These are phyloP conservation scores for Verruconis gallopava DNA, from an alignment of 2,329 filamentous ascomycete genomes.

Conservation along the genomic window DNA sequence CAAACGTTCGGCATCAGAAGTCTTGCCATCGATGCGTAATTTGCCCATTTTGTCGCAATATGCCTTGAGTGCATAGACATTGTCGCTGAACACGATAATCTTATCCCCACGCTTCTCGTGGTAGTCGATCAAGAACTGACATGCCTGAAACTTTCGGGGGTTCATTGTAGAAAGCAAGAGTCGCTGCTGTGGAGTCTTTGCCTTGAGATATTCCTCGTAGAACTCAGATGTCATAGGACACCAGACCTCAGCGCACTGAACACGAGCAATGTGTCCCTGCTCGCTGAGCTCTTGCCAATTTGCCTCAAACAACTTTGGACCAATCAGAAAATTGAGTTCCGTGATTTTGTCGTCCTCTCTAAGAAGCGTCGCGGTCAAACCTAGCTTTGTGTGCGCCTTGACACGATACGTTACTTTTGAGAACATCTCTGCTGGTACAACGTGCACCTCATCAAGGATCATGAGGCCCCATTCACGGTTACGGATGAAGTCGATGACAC, in stretches of 20 bases:
- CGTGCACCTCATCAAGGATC: slow-evolving; percentile 94
- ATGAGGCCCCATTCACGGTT: slow-evolving; percentile 92
- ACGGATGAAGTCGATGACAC: slow-evolving; percentile 93
- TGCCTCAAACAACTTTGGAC: slow-evolving; percentile 92
- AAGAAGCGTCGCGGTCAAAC: slow-evolving; percentile 82
- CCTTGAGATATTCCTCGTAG: slow-evolving; percentile 79
- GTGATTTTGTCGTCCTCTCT: slow-evolving; percentile 98
- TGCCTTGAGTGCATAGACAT: slow-evolving; percentile 78
- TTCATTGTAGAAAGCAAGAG: slow-evolving; percentile 89
- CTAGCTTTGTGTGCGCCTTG: slow-evolving; percentile 89
- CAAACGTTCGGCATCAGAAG: slow-evolving; percentile 72
- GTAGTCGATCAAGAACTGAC: slow-evolving; percentile 96
- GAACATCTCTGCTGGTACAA: slow-evolving; percentile 94
- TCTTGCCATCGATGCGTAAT: slow-evolving; percentile 83
- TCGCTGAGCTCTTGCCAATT: slow-evolving; percentile 99
- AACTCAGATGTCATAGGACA: slow-evolving; percentile 99
- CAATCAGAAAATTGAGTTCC: slow-evolving; percentile 93
- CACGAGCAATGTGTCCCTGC: slow-evolving; percentile 90
- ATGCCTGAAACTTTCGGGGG: slow-evolving; percentile 90
- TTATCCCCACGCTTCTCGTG: slow-evolving; percentile 92
- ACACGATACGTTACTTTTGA: slow-evolving; percentile 85
- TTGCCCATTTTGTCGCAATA: slow-evolving; percentile 78
- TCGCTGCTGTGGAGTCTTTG: slow-evolving; percentile 48
- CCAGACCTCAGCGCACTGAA: slow-evolving; percentile 98
- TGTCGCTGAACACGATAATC: slow-evolving; percentile 96